A percentile compares a stretch with the other conserved stretches of the same genome.
phyloP scores from a whole-genome alignment of 495 filamentous ascomycete genomes.

The Penicillium ochrochloron region DNA sequence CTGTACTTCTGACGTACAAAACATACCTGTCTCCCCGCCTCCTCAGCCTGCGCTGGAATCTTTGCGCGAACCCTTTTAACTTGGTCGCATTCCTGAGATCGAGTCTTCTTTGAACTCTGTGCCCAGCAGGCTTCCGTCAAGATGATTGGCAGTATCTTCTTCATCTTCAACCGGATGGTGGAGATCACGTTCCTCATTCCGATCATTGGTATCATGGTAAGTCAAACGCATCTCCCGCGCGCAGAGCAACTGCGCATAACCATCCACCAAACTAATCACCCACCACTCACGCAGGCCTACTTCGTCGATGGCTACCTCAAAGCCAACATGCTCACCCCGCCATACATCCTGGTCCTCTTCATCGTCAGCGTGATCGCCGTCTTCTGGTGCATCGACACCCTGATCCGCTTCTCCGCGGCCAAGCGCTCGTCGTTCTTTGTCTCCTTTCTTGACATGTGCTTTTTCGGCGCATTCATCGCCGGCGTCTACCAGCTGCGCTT shows the following conservation, averaged over 20 bases:
- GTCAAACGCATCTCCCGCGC: slow-evolving; percentile 16
- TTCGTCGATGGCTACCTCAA: slow-evolving; percentile 78
- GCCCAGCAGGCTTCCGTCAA: slow-evolving; percentile 34
- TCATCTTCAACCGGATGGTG: slow-evolving; percentile 80
- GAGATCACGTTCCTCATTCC: slow-evolving; percentile 88
- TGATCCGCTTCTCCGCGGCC: slow-evolving; percentile 78
- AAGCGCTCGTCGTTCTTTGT: slow-evolving; percentile 76
- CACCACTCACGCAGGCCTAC: slow-evolving; percentile 54
- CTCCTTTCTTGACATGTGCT: slow-evolving; percentile 74
- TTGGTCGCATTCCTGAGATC: slow-evolving; percentile 27
- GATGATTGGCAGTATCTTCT: slow-evolving; percentile 80
- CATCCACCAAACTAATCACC: neutral
- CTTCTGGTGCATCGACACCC: slow-evolving; percentile 79
- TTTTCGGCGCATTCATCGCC: slow-evolving; percentile 84
- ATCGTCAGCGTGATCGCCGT: slow-evolving; percentile 80
- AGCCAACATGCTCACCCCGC: slow-evolving; percentile 73
- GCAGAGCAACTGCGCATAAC: neutral
- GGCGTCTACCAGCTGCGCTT: slow-evolving; percentile 75
- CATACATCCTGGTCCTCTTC: slow-evolving; percentile 86
- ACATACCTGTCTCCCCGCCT: slow-evolving; percentile 1
- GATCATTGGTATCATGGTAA: slow-evolving; percentile 80
- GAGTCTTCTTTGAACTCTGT: slow-evolving; percentile 3
- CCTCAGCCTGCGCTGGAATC: neutral
- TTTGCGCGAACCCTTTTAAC: neutral
- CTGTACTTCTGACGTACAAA: slow-evolving; percentile 7